A percentile compares a stretch with the other conserved stretches of the same genome.
Conservation (phyloP, 345 rosid genomes). For the Gossypium longicalyx region DNA sequence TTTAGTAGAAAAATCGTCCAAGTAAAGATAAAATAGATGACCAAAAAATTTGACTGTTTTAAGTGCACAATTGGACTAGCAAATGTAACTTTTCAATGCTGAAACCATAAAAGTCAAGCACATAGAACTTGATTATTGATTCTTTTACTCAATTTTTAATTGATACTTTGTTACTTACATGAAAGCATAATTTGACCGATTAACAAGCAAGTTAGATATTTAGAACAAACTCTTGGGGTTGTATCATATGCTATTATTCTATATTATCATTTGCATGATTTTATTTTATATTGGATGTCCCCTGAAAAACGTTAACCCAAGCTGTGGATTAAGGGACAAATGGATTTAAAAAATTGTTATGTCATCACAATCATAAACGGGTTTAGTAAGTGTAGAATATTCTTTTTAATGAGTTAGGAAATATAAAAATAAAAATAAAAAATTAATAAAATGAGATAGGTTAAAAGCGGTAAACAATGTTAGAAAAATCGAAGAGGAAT, state of each 20-base stretch:
- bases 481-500: too few relatives aligned
- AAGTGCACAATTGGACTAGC: slow-evolving; percentile 1
- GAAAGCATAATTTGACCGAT: background rate
- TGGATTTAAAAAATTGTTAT: background rate
- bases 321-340: background rate
- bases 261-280: background rate
- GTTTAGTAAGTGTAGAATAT: too few relatives aligned
- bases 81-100: background rate
- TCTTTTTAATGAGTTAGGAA: too few relatives aligned
- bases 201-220: background rate
- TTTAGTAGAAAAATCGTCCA: background rate
- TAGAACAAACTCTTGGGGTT: background rate
- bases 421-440: too few relatives aligned
- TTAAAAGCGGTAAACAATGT: too few relatives aligned
- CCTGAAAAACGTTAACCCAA: background rate
- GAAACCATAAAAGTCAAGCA: background rate
- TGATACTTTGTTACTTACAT: background rate
- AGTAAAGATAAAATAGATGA: background rate
- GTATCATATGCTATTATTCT: background rate
- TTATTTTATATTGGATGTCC: background rate
- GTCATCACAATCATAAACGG: too few relatives aligned
- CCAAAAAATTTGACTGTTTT: background rate
- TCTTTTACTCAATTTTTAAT: background rate
- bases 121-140: background rate
- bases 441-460: too few relatives aligned